These are phyloP conservation scores for Sporothrix globosa DNA, from an alignment of 2,329 filamentous ascomycete genomes.

Conservation along the genomic window DNA sequence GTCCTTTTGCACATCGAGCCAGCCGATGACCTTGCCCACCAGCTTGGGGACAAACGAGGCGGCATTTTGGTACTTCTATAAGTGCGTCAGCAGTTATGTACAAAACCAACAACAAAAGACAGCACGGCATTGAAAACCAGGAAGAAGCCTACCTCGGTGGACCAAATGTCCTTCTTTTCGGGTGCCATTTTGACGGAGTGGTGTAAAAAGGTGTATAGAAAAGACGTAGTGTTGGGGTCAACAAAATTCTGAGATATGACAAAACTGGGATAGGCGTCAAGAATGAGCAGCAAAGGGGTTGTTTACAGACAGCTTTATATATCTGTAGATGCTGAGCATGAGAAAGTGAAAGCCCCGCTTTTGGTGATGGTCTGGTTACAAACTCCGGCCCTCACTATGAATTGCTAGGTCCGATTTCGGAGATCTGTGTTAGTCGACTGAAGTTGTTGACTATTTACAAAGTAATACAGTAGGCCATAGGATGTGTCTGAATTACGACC, in stretches of 20 bases:
- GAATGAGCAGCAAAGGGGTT: background rate
- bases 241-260: background rate
- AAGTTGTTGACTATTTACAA: conserved; percentile 8
- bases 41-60: conserved; percentile 68
- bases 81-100: background rate
- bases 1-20: conserved; percentile 61
- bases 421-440: conserved; percentile 26
- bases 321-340: background rate
- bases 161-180: conserved; percentile 46
- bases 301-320: conserved; percentile 21
- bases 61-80: conserved; percentile 61
- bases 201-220: background rate
- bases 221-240: background rate
- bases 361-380: conserved; percentile 1
- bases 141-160: conserved; percentile 43
- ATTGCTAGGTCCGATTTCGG: conserved; percentile 31
- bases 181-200: conserved; percentile 35
- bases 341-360: conserved; percentile 22
- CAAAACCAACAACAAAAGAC: background rate
- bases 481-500: conserved; percentile 21
- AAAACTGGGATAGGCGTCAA: background rate
- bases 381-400: background rate
- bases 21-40: conserved; percentile 60
- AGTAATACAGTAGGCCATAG: background rate
- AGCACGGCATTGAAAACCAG: background rate